Conservation (phyloP, 2,329 filamentous ascomycete species). For the Grosmannia clavigera region DNA sequence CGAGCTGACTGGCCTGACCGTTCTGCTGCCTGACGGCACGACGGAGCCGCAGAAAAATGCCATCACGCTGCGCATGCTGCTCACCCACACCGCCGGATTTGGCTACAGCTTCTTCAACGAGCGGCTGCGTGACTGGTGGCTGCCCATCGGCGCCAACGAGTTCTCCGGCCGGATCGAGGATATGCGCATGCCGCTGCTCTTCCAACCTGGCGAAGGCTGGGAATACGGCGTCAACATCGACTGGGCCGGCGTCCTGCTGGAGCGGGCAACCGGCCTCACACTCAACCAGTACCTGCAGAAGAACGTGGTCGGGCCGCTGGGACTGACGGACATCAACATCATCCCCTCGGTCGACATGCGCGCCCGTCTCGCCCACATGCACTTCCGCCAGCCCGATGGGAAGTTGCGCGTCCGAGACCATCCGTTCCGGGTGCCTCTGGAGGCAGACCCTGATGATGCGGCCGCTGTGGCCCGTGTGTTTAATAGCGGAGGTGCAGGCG, state of each 20-base stretch:
- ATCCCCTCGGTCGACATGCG: slow-evolving; percentile 39
- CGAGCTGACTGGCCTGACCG: slow-evolving; percentile 34
- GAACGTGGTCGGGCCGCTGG: slow-evolving; percentile 31
- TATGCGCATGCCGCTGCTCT: slow-evolving; percentile 29
- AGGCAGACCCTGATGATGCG: slow-evolving; percentile 5
- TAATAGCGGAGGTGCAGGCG: slow-evolving; percentile 30
- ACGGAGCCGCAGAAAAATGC: slow-evolving; percentile 30
- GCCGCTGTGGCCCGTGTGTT: slow-evolving; percentile 10
- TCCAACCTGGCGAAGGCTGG: slow-evolving; percentile 35
- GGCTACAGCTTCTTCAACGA: slow-evolving; percentile 44
- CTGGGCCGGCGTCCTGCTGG: slow-evolving; percentile 34
- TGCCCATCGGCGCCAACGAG: slow-evolving; percentile 42
- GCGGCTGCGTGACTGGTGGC: slow-evolving; percentile 30
- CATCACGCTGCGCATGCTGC: slow-evolving; percentile 46
- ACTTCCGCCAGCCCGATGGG: slow-evolving; percentile 33
- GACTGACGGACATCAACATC: slow-evolving; percentile 32
- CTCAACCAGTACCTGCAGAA: slow-evolving; percentile 32
- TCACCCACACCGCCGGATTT: slow-evolving; percentile 44
- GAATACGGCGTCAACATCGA: slow-evolving; percentile 36
- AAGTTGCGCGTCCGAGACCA: slow-evolving; percentile 24
- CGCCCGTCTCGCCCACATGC: slow-evolving; percentile 39
- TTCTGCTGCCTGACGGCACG: slow-evolving; percentile 26
- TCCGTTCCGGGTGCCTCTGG: slow-evolving; percentile 6
- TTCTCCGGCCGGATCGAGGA: slow-evolving; percentile 37
- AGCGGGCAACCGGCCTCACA: slow-evolving; percentile 25